A percentile compares a stretch with the other conserved stretches of the same genome.
Conservation (phyloP, 2,329 filamentous ascomycete species). For the Botrytis hyacinthi region DNA sequence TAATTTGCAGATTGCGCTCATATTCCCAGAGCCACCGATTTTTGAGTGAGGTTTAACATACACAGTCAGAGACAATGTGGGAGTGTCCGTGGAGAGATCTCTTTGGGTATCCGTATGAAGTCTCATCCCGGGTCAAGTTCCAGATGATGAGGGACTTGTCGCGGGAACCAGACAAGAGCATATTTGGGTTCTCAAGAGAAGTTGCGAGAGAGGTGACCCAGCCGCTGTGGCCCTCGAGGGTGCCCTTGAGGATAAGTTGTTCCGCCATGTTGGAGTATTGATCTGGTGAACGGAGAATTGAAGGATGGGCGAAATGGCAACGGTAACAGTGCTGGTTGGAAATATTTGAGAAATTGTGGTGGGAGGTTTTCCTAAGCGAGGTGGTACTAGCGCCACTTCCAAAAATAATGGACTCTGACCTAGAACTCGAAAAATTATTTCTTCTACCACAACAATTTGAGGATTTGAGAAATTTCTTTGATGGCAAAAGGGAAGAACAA, state of each 20-base stretch:
- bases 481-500: neutral
- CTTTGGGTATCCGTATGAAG: constrained; percentile 98
- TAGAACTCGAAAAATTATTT: neutral
- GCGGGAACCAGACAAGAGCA: constrained; percentile 95
- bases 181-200: constrained; percentile 99
- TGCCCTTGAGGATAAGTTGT: constrained; percentile 78
- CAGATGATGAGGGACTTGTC: constrained; percentile 99
- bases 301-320: constrained; percentile 17
- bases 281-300: constrained; percentile 28
- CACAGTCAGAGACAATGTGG: constrained; percentile 99
- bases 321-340: constrained; percentile 5
- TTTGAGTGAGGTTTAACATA: constrained; percentile 54
- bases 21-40: constrained; percentile 8
- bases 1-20: constrained; percentile 29
- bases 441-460: neutral
- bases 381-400: constrained; percentile 16
- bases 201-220: constrained; percentile 99
- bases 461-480: neutral
- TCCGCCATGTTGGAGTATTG: constrained; percentile 38
- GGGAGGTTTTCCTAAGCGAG: constrained; percentile 23
- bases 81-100: constrained; percentile 98
- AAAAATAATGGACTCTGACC: constrained; percentile 8
- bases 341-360: constrained; percentile 23
- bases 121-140: constrained; percentile 99
- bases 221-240: constrained; percentile 98